These are phyloP conservation scores for Fusarium tupiense DNA, from an alignment of 2,329 filamentous ascomycete genomes.

Conservation along the genomic window DNA sequence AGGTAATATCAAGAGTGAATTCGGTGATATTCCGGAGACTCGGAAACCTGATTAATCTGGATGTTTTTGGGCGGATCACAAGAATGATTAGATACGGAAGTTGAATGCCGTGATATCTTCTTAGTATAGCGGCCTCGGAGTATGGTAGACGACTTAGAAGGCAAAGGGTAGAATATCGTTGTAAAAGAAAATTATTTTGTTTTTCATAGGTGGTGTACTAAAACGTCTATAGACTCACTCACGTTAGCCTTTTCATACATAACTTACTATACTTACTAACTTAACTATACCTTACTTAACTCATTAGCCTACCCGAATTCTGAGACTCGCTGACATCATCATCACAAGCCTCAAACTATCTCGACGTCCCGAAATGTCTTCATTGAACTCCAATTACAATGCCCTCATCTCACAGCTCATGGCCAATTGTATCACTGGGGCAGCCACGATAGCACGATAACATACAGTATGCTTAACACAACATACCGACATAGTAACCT, in stretches of 20 bases:
- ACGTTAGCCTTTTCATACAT: background rate
- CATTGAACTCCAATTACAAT: background rate
- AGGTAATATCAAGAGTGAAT: conserved; percentile 16
- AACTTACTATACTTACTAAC: background rate
- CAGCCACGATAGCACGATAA: background rate
- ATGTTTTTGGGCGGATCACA: background rate
- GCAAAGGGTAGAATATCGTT: background rate
- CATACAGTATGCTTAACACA: background rate
- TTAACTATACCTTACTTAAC: background rate
- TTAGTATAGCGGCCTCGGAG: background rate
- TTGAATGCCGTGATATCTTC: background rate
- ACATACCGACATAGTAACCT: too few relatives aligned
- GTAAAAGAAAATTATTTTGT: background rate
- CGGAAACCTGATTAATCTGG: conserved; percentile 26
- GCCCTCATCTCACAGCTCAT: background rate
- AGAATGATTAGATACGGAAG: conserved; percentile 3
- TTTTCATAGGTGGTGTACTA: background rate
- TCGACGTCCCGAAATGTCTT: background rate
- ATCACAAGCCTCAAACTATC: background rate
- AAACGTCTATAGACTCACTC: background rate
- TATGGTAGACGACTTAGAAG: background rate
- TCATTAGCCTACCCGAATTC: background rate
- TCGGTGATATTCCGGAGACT: conserved; percentile 46
- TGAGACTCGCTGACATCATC: background rate
- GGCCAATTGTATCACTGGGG: background rate